Evolutionary conservation across 2,329 filamentous ascomycete genomes (phyloP).

Genomic region (Corynespora cassiicola): DNA sequence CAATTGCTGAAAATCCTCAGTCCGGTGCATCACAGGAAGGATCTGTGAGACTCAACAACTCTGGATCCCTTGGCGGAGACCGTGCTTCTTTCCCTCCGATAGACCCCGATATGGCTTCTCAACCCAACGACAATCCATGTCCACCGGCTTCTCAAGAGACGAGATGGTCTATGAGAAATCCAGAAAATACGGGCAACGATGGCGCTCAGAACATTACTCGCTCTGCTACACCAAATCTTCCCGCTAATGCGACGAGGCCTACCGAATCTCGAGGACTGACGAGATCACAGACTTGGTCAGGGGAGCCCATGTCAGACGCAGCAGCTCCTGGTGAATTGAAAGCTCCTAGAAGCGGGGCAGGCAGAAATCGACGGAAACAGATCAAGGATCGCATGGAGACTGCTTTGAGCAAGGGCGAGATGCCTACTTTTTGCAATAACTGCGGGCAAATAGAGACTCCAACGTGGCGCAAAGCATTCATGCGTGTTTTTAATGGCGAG

Average conservation of each 20-base stretch:
- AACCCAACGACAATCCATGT: too few species aligned
- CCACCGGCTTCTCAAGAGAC: too few species aligned
- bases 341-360: conserved; percentile 54
- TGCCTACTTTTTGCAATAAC: conserved; percentile 88
- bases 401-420: conserved; percentile 76
- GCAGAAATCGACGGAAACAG: conserved; percentile 70
- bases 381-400: conserved; percentile 63
- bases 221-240: conserved; percentile 28
- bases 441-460: conserved; percentile 96
- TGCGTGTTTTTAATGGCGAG: conserved; percentile 73
- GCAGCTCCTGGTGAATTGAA: conserved; percentile 20
- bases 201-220: too few species aligned
- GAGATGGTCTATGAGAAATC: too few species aligned
- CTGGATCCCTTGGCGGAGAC: neutral
- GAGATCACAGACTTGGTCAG: conserved; percentile 47
- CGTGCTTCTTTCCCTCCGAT: conserved; percentile 5
- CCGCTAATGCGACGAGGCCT: conserved; percentile 18
- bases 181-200: too few species aligned
- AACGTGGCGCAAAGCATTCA: conserved; percentile 93
- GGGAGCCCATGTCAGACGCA: conserved; percentile 41
- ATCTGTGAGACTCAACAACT: neutral
- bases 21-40: conserved; percentile 6
- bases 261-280: conserved; percentile 37
- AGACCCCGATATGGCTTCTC: too few species aligned
- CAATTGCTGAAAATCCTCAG: conserved; percentile 22